Evolutionary conservation across 306 rosid genomes (phyloP), one percentile per base, ranked within the genome.

Genomic region (Vicia faba): DNA sequence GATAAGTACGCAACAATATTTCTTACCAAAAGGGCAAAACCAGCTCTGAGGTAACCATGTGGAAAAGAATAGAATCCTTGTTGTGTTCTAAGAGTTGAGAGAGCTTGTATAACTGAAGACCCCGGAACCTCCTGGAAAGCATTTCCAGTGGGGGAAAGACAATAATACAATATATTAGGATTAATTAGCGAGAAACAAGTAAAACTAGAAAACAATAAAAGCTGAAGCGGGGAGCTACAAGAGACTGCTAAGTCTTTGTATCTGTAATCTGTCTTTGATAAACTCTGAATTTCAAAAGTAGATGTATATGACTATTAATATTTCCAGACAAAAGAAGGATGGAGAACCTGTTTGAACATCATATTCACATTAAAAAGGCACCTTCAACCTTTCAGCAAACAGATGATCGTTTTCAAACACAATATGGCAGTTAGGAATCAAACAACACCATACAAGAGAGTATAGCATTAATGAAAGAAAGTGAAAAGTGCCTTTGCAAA

Each of bases 11-110:
- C 20, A 14, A 14, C 55, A 50, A 70, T 43, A 60, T 53, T 67
- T 43, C 90, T 69, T 81, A 93, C 99, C 96, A 90, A 67, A 81
- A 93, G 95, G 64, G 85, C 81, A 67, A 93, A 83, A 75, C 99
- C 99, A 74, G 97, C 90, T 87, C 79, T 88, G 80, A 90, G 70
- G 88, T 90, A 93, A 74, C 78, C 58, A 35, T 82, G 96, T 12
- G 96, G 97, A 23, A 90, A 74, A 50, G 95, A 62, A 66, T 84
- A 81, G 69, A 85, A 84, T 78, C 86, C 91, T 44, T 84, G 84
- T 78, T 88, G 61, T 55, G 61, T 93, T 69, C 84, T 68, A 65
- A 85, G 82, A 59, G 71, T 64, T 3, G 90, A 54, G 81, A 93
- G 84, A 18, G 86, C 82, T 78, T 75, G 84, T 79, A 88, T 68